These are phyloP conservation scores for Penicillium italicum DNA, from an alignment of 2,329 filamentous ascomycete species.

Conservation along the genomic window DNA sequence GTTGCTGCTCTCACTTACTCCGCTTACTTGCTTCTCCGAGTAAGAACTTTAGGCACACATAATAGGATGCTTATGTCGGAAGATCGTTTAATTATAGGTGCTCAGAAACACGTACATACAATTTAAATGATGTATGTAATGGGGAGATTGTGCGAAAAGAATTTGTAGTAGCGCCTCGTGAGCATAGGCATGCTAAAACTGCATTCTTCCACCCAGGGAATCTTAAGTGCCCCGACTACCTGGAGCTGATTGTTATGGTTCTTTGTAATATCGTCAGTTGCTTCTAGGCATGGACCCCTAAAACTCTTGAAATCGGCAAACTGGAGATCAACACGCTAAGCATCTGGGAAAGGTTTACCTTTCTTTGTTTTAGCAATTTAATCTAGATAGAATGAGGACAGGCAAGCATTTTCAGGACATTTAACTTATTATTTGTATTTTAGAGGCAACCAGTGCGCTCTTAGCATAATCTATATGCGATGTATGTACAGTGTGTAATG, in stretches of 20 bases:
- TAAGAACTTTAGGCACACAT: no score
- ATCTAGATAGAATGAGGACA: neutral
- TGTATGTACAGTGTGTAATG: slow-evolving; percentile 2
- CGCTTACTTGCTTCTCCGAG: no score
- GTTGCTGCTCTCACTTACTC: no score
- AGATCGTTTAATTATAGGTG: neutral
- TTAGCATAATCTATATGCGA: slow-evolving; percentile 8
- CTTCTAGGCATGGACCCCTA: no score
- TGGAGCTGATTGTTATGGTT: no score
- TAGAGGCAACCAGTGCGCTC: slow-evolving; percentile 10
- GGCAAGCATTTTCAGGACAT: neutral
- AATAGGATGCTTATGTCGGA: neutral
- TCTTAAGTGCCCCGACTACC: no score
- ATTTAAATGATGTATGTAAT: no score
- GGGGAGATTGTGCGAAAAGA: neutral
- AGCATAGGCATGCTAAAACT: no score
- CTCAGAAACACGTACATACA: neutral
- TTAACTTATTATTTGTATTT: neutral
- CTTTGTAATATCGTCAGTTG: no score
- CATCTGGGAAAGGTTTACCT: neutral
- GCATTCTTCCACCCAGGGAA: no score
- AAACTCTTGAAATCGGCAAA: no score
- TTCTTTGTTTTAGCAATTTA: neutral
- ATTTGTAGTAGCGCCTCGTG: neutral
- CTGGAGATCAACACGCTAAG: no score